Base-by-base conservation (phyloP, 106 monocot genomes). In the Dioscorea alata region DNA sequence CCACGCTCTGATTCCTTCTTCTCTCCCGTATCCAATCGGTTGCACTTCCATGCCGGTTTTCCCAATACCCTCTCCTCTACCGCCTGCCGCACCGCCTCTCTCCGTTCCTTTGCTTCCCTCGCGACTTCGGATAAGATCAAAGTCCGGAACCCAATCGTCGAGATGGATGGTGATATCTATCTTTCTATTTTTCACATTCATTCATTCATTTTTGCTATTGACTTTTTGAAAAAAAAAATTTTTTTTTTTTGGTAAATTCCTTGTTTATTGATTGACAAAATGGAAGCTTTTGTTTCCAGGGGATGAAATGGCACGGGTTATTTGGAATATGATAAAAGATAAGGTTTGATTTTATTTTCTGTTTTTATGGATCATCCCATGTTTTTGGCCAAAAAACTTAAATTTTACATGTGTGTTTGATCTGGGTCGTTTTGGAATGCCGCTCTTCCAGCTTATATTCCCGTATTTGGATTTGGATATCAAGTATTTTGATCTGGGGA, bases 241-340 rank as follows among this genome's bases (percentile, higher is more conserved):
- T 32, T 33, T 18, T 28, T 12, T 34, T 34, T 34, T 34, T 34
- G 3, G 42, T 42, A 10, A 42, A 42, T 42, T 42, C 42, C 42
- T 42, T 42, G 42, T 42, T 42, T 10, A 42, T 42, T 42, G 42
- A 42, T 42, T 42, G 42, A 8, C 10, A 31, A 33, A 34, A 33
- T 6, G 15, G 14, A 14, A 13, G 4, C 8, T 63, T 33, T 24
- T 15, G 6, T 35, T 54, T 69, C 33, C 66, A 91, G 90, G 90
- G 18, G 91, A 92, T 73, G 91, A 92, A 63, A 92, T 92, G 91
- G 79, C 91, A 59, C 80, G 85, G 73, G 65, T 92, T 73, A 92
- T 92, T 17, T 92, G 91, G 91, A 80, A 62, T 22, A 80, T 85
- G 88, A 92, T 92, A 60, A 92, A 92, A 71, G 91, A 92, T 48